Evolutionary conservation across 2,329 filamentous ascomycete species (phyloP), one percentile per base, ranked within the genome.

Genomic region (Clarireedia monteithiana): DNA sequence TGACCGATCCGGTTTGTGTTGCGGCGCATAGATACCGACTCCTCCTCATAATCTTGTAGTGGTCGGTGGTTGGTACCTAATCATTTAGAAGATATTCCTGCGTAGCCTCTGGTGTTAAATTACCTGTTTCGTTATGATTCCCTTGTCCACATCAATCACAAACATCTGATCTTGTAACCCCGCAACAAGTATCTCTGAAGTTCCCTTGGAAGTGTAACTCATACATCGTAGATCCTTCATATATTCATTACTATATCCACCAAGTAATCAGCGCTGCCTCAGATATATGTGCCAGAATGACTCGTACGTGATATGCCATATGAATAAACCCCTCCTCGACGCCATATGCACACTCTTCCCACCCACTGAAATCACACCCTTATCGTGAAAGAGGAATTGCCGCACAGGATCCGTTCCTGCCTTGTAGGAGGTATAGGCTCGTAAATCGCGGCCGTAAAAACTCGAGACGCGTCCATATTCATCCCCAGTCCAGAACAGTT

Each of bases 191-290:
- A 99, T 85, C 67, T 95, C 88, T 14, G 82, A 81, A 26, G 88
- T 89, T 7, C 87, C 87, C 67, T 91, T 91, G 27, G 89, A 91
- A 1, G 90, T 95, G 69, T 95, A 96, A 69, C 88, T 92, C 91
- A 97, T 97, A 72, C 94, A 97, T 64, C 84, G 83, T 61, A 99
- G 75, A 67, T 96, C 89, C 61, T 80, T 83, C 86, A 97, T 95
- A 55, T 87, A 86, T 27, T 83, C 76, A 66, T 84, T 79, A 61
- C 85, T 88, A 61, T 62, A 63, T 38, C 46, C 46, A n/a, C 40
- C 17, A 36, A 26, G 27, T 6, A 38, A 56, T 65, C 57, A 68
- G 66, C 53, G 48, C 59, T 52, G 9, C 26, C n/a, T 26, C 30
- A 26, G 15, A 26, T 40, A 30, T 34, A 14, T 55, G 20, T 26